These are phyloP conservation scores for Kregervanrija fluxuum DNA, from an alignment of 805 yeast species.

Conservation along the genomic window DNA sequence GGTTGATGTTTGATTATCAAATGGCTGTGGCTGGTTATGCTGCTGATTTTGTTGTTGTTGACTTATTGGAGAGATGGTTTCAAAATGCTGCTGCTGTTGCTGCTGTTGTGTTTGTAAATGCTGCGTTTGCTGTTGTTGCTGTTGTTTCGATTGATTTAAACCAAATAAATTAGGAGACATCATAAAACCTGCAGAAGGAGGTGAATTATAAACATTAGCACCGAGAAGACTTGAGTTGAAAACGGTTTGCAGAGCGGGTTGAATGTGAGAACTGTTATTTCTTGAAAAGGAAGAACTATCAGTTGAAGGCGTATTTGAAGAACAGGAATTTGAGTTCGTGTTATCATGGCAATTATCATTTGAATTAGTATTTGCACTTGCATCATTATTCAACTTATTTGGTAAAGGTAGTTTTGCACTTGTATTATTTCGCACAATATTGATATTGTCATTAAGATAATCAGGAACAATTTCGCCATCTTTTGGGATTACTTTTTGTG, in stretches of 20 bases:
- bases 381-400: not conserved
- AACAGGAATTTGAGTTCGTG: not conserved
- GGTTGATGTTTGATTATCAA: too few species aligned
- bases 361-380: not conserved
- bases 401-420: constrained; percentile 41
- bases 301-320: constrained; percentile 5
- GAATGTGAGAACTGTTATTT: constrained; percentile 10
- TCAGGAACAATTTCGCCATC: constrained; percentile 29
- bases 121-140: constrained; percentile 1
- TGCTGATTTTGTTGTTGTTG: not conserved
- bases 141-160: not conserved
- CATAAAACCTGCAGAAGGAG: constrained; percentile 5
- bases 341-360: not conserved
- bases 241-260: constrained; percentile 1
- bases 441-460: constrained; percentile 41
- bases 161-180: constrained; percentile 3
- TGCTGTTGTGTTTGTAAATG: constrained; percentile 1
- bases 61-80: constrained; percentile 8
- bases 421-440: constrained; percentile 45
- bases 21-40: not conserved
- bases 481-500: constrained; percentile 12
- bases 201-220: constrained; percentile 4
- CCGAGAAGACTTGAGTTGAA: constrained; percentile 4
- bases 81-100: not conserved
- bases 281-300: constrained; percentile 10